These are phyloP conservation scores for Metschnikowia reukaufii DNA, from an alignment of 805 yeast genomes.

Conservation along the genomic window DNA sequence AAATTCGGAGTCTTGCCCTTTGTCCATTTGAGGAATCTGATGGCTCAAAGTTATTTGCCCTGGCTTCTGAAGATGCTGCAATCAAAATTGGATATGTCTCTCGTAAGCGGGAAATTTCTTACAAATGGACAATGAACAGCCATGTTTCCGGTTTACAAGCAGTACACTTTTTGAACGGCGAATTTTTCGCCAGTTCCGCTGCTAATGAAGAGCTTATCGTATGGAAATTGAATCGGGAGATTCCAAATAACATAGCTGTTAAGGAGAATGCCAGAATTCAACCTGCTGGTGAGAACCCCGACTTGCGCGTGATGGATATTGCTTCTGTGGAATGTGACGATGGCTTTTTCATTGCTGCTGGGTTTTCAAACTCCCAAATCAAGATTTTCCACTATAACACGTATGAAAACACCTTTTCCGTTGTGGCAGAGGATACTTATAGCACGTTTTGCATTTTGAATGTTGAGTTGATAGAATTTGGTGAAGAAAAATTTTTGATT, in stretches of 20 bases:
- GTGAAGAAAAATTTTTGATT: slow-evolving; percentile 36
- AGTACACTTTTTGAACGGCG: slow-evolving; percentile 57
- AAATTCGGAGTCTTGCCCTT: slow-evolving; percentile 73
- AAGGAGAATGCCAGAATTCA: slow-evolving; percentile 52
- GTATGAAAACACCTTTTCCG: slow-evolving; percentile 36
- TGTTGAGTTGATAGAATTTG: slow-evolving; percentile 44
- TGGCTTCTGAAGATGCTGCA: slow-evolving; percentile 90
- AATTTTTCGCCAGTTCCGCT: slow-evolving; percentile 52
- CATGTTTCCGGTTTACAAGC: slow-evolving; percentile 91
- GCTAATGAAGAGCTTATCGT: slow-evolving; percentile 86
- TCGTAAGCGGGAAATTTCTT: slow-evolving; percentile 43
- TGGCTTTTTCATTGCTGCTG: slow-evolving; percentile 62
- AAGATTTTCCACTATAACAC: slow-evolving; percentile 59
- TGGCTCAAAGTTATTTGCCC: slow-evolving; percentile 49
- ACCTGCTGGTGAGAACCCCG: slow-evolving; percentile 63
- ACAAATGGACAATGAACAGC: slow-evolving; percentile 63
- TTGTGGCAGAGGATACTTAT: slow-evolving; percentile 53
- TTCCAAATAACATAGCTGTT: slow-evolving; percentile 44
- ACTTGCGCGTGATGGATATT: slow-evolving; percentile 88
- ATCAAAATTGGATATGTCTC: slow-evolving; percentile 53
- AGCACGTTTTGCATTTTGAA: slow-evolving; percentile 76
- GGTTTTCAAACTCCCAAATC: slow-evolving; percentile 82
- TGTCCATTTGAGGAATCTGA: slow-evolving; percentile 32
- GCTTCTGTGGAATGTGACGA: slow-evolving; percentile 38
- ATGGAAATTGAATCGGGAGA: slow-evolving; percentile 59